These are phyloP conservation scores for Globisporangium canariense DNA, from an alignment of 352 stramenopile species.

Conservation along the genomic window DNA sequence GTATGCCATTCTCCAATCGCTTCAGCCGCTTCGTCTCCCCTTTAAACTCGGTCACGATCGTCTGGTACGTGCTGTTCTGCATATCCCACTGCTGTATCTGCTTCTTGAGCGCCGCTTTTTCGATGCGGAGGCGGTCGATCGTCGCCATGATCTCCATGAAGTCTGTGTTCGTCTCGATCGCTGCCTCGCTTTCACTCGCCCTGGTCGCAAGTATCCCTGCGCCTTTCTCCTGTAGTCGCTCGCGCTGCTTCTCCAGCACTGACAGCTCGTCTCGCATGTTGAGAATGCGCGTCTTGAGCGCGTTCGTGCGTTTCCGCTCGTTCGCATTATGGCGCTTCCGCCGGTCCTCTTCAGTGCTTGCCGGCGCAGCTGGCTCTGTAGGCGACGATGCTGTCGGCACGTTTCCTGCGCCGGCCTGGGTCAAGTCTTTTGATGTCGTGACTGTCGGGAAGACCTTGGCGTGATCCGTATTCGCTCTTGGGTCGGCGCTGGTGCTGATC, in stretches of 20 bases:
- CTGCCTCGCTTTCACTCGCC: neutral
- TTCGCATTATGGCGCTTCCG: conserved; percentile 59
- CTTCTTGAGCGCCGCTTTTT: conserved; percentile 32
- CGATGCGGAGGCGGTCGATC: conserved; percentile 44
- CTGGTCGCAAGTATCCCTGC: neutral
- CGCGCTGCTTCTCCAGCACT: conserved; percentile 39
- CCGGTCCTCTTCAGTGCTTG: conserved; percentile 31
- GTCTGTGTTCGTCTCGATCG: conserved; percentile 14
- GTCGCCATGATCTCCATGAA: conserved; percentile 34
- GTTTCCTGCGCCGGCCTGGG: neutral
- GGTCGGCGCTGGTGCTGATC: conserved; percentile 2
- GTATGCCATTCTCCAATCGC: neutral
- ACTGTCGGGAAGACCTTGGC: neutral
- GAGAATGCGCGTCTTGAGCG: conserved; percentile 44
- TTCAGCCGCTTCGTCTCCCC: neutral
- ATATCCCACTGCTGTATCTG: conserved; percentile 41
- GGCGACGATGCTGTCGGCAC: neutral
- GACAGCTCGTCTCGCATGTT: conserved; percentile 47
- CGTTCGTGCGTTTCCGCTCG: conserved; percentile 54
- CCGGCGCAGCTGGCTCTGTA: neutral
- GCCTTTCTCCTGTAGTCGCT: conserved; percentile 28
- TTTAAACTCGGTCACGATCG: conserved; percentile 39
- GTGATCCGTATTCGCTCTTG: neutral
- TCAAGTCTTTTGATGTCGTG: neutral
- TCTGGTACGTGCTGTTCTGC: conserved; percentile 59